Evolutionary conservation across 164 flowering plant species (phyloP).

Genomic region (Liriodendron chinense): DNA sequence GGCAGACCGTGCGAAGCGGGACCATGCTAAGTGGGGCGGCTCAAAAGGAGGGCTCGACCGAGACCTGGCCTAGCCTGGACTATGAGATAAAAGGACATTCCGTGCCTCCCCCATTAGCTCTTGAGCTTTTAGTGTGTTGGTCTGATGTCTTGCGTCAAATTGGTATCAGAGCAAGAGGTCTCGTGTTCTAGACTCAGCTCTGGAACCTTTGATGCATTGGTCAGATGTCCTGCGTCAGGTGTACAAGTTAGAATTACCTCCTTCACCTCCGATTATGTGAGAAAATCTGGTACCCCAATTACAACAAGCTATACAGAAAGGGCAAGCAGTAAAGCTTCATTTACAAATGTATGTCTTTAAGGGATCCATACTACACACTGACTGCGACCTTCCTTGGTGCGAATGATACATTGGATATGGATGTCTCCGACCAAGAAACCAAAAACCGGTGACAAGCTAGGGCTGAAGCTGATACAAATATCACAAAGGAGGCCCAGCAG

Average conservation of each 20-base stretch:
- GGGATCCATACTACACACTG: slow-evolving; percentile 20
- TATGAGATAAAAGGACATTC: too few species aligned
- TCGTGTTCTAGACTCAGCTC: too few species aligned
- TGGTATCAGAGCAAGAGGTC: too few species aligned
- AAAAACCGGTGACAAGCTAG: slow-evolving; percentile 58
- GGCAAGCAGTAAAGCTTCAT: not conserved
- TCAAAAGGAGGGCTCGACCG: too few species aligned
- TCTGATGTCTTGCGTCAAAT: too few species aligned
- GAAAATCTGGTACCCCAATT: not conserved
- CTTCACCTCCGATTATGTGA: not conserved
- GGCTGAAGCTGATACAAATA: slow-evolving; percentile 55
- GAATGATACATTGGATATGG: slow-evolving; percentile 29
- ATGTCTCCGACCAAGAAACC: slow-evolving; percentile 42
- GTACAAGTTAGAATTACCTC: not conserved
- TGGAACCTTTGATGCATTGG: too few species aligned
- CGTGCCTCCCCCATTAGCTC: too few species aligned
- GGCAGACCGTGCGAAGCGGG: too few species aligned
- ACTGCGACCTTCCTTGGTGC: slow-evolving; percentile 44
- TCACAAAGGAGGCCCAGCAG: slow-evolving; percentile 54
- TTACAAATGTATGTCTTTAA: not conserved
- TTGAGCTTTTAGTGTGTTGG: too few species aligned
- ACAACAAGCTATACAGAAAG: not conserved
- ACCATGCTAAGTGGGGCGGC: too few species aligned
- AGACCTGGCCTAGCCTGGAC: too few species aligned
- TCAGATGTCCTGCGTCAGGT: too few species aligned